phyloP scores from a whole-genome alignment of 495 filamentous ascomycete genomes.

The Penicillium verhagenii region DNA sequence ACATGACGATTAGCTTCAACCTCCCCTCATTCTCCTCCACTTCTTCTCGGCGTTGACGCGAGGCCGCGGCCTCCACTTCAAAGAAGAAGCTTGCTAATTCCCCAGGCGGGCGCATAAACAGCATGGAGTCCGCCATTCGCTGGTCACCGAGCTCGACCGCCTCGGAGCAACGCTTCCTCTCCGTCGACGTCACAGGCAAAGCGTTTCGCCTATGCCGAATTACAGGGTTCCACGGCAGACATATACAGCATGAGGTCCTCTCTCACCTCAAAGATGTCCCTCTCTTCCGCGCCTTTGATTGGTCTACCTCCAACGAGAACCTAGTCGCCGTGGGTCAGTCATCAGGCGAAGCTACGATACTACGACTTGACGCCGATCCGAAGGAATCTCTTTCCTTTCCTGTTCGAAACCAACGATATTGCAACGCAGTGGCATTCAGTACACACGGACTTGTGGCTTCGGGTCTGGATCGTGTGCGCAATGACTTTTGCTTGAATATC shows the following conservation, averaged over 20 bases:
- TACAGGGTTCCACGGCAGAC: conserved; percentile 54
- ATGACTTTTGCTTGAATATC: conserved; percentile 89
- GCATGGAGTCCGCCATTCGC: conserved; percentile 71
- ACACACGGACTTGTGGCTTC: conserved; percentile 75
- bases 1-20: conserved; percentile 21
- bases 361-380: conserved; percentile 67
- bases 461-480: conserved; percentile 85
- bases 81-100: background rate
- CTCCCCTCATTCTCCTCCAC: conserved; percentile 13
- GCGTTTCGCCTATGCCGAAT: conserved; percentile 78
- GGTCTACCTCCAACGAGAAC: conserved; percentile 76
- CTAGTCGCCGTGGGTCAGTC: conserved; percentile 82
- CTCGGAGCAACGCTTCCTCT: conserved; percentile 68
- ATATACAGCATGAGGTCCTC: conserved; percentile 64
- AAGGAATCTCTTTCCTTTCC: conserved; percentile 68
- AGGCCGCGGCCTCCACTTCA: conserved; percentile 16
- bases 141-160: conserved; percentile 82
- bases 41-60: background rate
- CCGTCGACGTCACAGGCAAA: conserved; percentile 79
- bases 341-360: conserved; percentile 78
- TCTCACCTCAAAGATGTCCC: conserved; percentile 78
- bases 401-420: conserved; percentile 81
- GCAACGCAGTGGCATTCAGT: conserved; percentile 90
- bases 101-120: conserved; percentile 4
- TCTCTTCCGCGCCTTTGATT: conserved; percentile 89